Base-by-base conservation (phyloP, 306 rosid genomes). In the Quercus berberidifolia region DNA sequence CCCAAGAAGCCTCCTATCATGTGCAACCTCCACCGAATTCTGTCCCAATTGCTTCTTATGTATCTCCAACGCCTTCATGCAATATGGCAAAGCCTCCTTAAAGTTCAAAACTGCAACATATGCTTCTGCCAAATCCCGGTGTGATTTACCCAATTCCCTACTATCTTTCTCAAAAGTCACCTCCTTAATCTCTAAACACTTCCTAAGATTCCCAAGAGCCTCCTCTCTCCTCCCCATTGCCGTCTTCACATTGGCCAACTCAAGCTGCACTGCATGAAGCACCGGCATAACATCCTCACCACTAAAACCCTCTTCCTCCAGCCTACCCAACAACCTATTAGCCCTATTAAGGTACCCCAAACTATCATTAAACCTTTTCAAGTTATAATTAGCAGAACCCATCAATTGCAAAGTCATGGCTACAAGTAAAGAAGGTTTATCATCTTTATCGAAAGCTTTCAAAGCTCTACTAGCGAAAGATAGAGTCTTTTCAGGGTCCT, bases 221-320 rank as follows among this genome's bases (percentile, higher is more conserved):
- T 94, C 97, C 78, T 92, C 98, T 80, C 98, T 92, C 88, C 97
- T 87, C 65, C 98, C 97, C 97, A 91, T 85, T 25, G 93, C 98
- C 0, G 80, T 94, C 88, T 92, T 92, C 55, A 87, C 98, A 86
- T 94, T 90, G 0, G 94, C 93, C 86, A 90, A 55, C 78, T 88
- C 97, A 46, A 94, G 87, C 60, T 88, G 98, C 74, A 94, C 98
- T 6, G 97, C 97, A 21, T 92, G 98, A 82, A 90, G 88, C 80
- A 91, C 97, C 4, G 95, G 98, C 78, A 89, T 80, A 54, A 92
- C 19, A 84, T 90, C 97, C 83, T 74, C 86, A 85, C 54, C 82
- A 75, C 77, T 65, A 76, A 62, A 57, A 75, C 89, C 90, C 82
- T 82, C 92, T 82, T 51, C 83, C 87, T 86, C 90, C 63, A 91